These are phyloP conservation scores for Mesotaenium endlicherianum DNA, from an alignment of 139 green algal species.

Conservation along the genomic window DNA sequence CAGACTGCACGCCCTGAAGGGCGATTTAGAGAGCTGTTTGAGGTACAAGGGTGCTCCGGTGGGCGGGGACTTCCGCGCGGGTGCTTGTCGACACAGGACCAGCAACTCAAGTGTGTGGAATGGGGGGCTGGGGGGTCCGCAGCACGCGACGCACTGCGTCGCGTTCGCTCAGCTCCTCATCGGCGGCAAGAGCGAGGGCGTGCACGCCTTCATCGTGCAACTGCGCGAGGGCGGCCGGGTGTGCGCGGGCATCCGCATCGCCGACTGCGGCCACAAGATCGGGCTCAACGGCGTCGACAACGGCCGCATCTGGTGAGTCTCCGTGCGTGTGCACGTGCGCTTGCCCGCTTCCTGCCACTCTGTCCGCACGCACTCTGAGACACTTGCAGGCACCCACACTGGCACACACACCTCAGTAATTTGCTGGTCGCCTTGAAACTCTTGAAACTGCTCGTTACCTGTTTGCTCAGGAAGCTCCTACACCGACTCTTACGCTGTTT, in stretches of 20 bases:
- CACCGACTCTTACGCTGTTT: too few species aligned
- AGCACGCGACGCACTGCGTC: constrained; percentile 65
- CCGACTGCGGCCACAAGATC: constrained; percentile 72
- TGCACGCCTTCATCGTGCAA: constrained; percentile 87
- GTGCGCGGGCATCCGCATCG: constrained; percentile 69
- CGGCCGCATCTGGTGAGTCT: constrained; percentile 57
- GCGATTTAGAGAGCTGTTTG: too few species aligned
- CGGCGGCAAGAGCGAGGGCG: constrained; percentile 70
- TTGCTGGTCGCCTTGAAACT: too few species aligned
- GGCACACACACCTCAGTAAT: too few species aligned
- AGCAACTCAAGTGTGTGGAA: too few species aligned
- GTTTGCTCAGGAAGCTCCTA: too few species aligned
- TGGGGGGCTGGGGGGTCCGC: too few species aligned
- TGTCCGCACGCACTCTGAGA: background rate
- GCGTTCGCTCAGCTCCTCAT: constrained; percentile 86
- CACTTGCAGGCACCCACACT: background rate
- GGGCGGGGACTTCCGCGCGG: too few species aligned
- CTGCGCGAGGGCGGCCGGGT: constrained; percentile 72
- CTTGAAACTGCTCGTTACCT: too few species aligned
- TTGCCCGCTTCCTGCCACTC: background rate
- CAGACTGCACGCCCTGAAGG: too few species aligned
- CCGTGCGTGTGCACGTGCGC: background rate
- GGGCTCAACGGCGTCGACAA: constrained; percentile 89
- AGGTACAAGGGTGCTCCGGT: too few species aligned
- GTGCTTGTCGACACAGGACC: too few species aligned